A percentile compares a stretch with the other conserved stretches of the same genome.
Evolutionary conservation across 2,329 filamentous ascomycete genomes (phyloP).

Genomic region (Fusarium sp.): DNA sequence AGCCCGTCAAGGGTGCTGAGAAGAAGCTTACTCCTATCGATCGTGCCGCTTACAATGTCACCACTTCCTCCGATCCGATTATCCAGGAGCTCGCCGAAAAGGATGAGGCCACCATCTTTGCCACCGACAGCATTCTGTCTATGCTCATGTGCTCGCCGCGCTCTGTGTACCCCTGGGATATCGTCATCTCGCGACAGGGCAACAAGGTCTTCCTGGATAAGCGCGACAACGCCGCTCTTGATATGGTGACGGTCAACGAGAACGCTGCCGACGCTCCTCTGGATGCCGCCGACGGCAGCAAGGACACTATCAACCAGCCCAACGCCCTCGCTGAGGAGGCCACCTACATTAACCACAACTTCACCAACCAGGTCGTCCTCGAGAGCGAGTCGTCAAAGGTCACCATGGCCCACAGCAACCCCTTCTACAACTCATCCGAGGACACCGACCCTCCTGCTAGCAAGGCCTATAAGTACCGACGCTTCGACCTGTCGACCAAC

Average conservation of each 20-base stretch:
- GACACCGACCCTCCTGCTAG: slow-evolving; percentile 93
- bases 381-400: slow-evolving; percentile 83
- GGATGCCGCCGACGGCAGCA: slow-evolving; percentile 89
- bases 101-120: slow-evolving; percentile 95
- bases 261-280: slow-evolving; percentile 95
- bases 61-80: slow-evolving; percentile 92
- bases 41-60: slow-evolving; percentile 97
- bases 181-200: slow-evolving; percentile 90
- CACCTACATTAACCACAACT: slow-evolving; percentile 99
- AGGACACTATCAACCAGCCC: slow-evolving; percentile 96
- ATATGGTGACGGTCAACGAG: slow-evolving; percentile 99
- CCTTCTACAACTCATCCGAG: slow-evolving; percentile 94
- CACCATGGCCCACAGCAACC: slow-evolving; percentile 87
- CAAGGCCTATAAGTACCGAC: slow-evolving; percentile 98
- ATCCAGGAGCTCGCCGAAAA: slow-evolving; percentile 97
- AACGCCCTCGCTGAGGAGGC: slow-evolving; percentile 92
- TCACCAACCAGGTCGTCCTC: slow-evolving; percentile 91
- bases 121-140: slow-evolving; percentile 95
- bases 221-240: slow-evolving; percentile 91
- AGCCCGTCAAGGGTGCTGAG: slow-evolving; percentile 87
- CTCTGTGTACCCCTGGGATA: slow-evolving; percentile 98
- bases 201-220: slow-evolving; percentile 99
- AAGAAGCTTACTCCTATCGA: slow-evolving; percentile 89
- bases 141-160: slow-evolving; percentile 99
- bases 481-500: slow-evolving; percentile 94